phyloP scores from a whole-genome alignment of 2,329 filamentous ascomycete genomes.

The Cladosporium sp. region DNA sequence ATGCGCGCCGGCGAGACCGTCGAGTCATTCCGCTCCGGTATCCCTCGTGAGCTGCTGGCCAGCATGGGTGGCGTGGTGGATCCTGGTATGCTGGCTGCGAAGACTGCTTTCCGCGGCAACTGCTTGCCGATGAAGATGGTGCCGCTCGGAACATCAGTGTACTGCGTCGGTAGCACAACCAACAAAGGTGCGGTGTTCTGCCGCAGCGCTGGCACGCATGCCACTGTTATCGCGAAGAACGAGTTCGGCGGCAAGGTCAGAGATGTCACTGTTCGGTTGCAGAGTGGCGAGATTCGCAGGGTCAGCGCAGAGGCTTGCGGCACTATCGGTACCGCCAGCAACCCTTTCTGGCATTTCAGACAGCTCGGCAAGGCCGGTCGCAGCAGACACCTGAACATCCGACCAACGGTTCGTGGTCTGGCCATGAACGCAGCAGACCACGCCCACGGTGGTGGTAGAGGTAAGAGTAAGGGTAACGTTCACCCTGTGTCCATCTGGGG shows the following conservation, averaged over 20 bases:
- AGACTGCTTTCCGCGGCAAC: conserved; percentile 91
- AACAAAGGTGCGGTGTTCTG: conserved; percentile 82
- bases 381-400: conserved; percentile 87
- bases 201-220: conserved; percentile 89
- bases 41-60: conserved; percentile 78
- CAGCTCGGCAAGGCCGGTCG: conserved; percentile 94
- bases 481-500: conserved; percentile 97
- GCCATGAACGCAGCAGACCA: conserved; percentile 99
- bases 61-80: conserved; percentile 93
- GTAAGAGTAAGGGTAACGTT: conserved; percentile 98
- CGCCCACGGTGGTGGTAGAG: conserved; percentile 97
- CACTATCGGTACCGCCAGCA: conserved; percentile 92
- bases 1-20: conserved; percentile 88
- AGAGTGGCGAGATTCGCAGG: conserved; percentile 87
- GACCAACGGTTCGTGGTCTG: conserved; percentile 92
- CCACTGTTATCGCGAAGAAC: conserved; percentile 83
- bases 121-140: conserved; percentile 95
- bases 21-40: conserved; percentile 86
- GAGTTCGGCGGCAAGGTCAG: conserved; percentile 68
- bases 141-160: conserved; percentile 87
- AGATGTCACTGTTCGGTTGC: conserved; percentile 78
- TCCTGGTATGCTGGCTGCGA: conserved; percentile 91
- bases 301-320: conserved; percentile 91
- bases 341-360: conserved; percentile 82
- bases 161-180: conserved; percentile 75